Evolutionary conservation across 2,329 filamentous ascomycete genomes (phyloP).

Genomic region (Neofusicoccum umdonicola): DNA sequence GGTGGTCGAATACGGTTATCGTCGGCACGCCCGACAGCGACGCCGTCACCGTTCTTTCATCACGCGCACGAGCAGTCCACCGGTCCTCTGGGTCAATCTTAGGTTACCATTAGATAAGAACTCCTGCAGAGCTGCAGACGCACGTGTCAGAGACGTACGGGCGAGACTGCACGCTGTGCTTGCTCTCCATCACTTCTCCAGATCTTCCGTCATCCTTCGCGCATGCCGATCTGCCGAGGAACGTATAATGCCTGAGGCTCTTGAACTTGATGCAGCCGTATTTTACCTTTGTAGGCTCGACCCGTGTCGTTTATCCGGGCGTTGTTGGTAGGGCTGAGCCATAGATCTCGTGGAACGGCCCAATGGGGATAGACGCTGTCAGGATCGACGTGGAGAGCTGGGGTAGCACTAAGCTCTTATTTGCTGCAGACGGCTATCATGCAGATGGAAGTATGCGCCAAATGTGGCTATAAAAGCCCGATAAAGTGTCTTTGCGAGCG

Average conservation of each 20-base stretch:
- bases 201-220: too few relatives aligned
- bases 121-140: not conserved
- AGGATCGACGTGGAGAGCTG: constrained; percentile 1
- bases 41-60: constrained; percentile 8
- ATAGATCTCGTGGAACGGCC: not conserved
- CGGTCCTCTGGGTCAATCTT: not conserved
- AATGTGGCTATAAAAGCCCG: not conserved
- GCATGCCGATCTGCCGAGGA: not conserved
- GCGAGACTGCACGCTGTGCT: too few relatives aligned
- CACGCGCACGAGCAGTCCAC: not conserved
- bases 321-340: constrained; percentile 6
- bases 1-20: constrained; percentile 1
- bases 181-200: too few relatives aligned
- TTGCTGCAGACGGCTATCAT: not conserved
- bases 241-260: not conserved
- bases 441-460: not conserved
- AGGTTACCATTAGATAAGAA: not conserved
- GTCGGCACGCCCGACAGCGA: not conserved
- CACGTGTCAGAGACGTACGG: not conserved
- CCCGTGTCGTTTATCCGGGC: not conserved
- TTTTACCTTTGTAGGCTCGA: not conserved
- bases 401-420: constrained; percentile 1
- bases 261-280: not conserved
- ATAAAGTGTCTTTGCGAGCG: too few relatives aligned
- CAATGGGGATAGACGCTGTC: not conserved